phyloP scores from a whole-genome alignment of 2,329 filamentous ascomycete genomes.

The Hortaea werneckii region DNA sequence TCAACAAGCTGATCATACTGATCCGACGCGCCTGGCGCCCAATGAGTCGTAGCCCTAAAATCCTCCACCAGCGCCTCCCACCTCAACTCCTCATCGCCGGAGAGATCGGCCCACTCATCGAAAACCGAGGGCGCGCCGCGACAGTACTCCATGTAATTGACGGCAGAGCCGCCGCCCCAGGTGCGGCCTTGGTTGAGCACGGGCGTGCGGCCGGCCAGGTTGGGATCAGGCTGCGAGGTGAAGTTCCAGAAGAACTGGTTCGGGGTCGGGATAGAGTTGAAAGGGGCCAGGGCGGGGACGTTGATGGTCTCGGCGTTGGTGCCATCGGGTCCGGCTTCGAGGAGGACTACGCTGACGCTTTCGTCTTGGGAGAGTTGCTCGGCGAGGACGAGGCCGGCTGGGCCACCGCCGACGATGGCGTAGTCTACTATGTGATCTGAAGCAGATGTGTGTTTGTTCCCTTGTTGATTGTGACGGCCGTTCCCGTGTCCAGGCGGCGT shows the following conservation, averaged over 20 bases:
- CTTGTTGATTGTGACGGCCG: too few species aligned
- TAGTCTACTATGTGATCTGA: not conserved
- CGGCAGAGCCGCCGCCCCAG: constrained; percentile 23
- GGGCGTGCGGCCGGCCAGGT: constrained; percentile 16
- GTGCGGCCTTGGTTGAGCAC: constrained; percentile 18
- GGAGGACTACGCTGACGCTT: constrained; percentile 19
- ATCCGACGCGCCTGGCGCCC: constrained; percentile 36
- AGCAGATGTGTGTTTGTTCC: too few species aligned
- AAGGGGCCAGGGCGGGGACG: constrained; percentile 18
- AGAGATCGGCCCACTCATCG: constrained; percentile 47
- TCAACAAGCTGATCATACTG: constrained; percentile 41
- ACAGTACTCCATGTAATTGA: constrained; percentile 26
- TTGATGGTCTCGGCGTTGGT: constrained; percentile 11
- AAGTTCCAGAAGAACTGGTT: constrained; percentile 22
- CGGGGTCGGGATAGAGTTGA: constrained; percentile 13
- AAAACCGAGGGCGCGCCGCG: constrained; percentile 39
- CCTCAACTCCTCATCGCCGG: constrained; percentile 48
- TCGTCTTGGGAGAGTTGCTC: constrained; percentile 22
- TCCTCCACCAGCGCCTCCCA: constrained; percentile 40
- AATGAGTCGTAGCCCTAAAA: constrained; percentile 25
- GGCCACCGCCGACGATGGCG: constrained; percentile 20
- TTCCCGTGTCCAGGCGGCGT: too few species aligned
- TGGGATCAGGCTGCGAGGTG: constrained; percentile 14
- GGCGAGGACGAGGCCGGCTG: constrained; percentile 21
- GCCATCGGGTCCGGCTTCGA: constrained; percentile 23